phyloP scores from a whole-genome alignment of 78 protist species.

The Cavenderia fasciculata region DNA sequence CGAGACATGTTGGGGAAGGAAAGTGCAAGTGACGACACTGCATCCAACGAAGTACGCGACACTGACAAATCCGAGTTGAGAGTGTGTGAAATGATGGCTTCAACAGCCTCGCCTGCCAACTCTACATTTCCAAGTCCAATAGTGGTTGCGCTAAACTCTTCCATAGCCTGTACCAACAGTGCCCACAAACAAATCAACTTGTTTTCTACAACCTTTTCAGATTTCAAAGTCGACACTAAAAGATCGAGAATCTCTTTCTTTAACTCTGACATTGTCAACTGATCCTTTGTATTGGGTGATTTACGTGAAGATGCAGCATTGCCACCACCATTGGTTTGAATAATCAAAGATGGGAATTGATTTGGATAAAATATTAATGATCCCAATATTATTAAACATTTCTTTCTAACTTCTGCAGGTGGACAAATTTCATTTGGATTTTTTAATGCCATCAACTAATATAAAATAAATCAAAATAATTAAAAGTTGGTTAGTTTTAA shows the following conservation, averaged over 20 bases:
- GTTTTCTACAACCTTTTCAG: constrained; percentile 24
- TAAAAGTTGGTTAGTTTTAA: too few species aligned
- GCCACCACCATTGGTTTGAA: constrained; percentile 24
- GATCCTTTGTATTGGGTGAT: constrained; percentile 29
- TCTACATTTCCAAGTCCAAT: background rate
- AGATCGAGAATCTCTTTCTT: constrained; percentile 44
- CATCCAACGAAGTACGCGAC: constrained; percentile 47
- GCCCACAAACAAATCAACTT: constrained; percentile 45
- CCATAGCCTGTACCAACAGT: constrained; percentile 32
- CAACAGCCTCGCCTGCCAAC: constrained; percentile 12
- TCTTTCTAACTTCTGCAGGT: constrained; percentile 63
- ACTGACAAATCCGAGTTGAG: constrained; percentile 3
- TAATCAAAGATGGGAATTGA: constrained; percentile 48
- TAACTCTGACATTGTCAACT: constrained; percentile 52
- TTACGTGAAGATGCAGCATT: too few species aligned
- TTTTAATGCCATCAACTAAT: constrained; percentile 9
- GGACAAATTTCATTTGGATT: background rate
- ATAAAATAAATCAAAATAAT: background rate
- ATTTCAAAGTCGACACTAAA: constrained; percentile 2
- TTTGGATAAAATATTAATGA: constrained; percentile 69
- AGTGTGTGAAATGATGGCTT: constrained; percentile 3
- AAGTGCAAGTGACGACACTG: constrained; percentile 1
- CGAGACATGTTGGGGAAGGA: constrained; percentile 6
- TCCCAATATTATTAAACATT: constrained; percentile 29
- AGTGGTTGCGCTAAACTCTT: constrained; percentile 22